A percentile compares a stretch with the other conserved stretches of the same genome.
Conservation (phyloP, 1,284 basidiomycete genomes). For the Malassezia globosa region DNA sequence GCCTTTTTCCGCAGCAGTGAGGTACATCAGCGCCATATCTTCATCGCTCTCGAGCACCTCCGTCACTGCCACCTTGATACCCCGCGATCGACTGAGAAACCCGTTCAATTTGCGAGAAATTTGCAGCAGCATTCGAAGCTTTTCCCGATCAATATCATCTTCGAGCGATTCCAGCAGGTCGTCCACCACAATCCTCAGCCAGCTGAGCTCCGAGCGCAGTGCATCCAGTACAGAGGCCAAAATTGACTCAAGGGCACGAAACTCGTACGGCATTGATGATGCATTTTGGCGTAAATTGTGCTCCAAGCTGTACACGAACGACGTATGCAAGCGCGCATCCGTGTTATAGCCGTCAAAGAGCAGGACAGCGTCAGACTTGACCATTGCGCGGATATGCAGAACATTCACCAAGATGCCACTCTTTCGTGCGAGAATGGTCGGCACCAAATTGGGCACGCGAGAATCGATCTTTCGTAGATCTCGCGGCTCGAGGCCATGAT, state of each 20-base stretch:
- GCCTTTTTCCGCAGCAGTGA: slow-evolving; percentile 46
- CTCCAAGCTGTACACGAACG: slow-evolving; percentile 40
- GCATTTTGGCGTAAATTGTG: slow-evolving; percentile 24
- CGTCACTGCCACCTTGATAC: slow-evolving; percentile 27
- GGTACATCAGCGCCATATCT: slow-evolving; percentile 68
- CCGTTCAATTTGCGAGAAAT: slow-evolving; percentile 31
- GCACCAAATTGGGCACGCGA: slow-evolving; percentile 80
- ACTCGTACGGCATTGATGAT: slow-evolving; percentile 34
- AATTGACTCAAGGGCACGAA: slow-evolving; percentile 38
- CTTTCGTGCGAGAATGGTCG: slow-evolving; percentile 74
- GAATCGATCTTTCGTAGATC: slow-evolving; percentile 95
- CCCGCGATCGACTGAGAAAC: slow-evolving; percentile 26
- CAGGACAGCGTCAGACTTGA: slow-evolving; percentile 82
- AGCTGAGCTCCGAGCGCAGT: slow-evolving; percentile 30
- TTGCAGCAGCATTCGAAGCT: slow-evolving; percentile 30
- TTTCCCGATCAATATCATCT: slow-evolving; percentile 38
- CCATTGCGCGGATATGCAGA: slow-evolving; percentile 80
- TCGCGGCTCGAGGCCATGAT: slow-evolving; percentile 80
- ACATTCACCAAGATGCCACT: slow-evolving; percentile 76
- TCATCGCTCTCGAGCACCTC: slow-evolving; percentile 51
- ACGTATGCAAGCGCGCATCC: slow-evolving; percentile 28
- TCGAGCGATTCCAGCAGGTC: slow-evolving; percentile 29
- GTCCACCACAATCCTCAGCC: slow-evolving; percentile 25
- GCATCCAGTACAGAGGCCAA: slow-evolving; percentile 35
- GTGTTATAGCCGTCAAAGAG: slow-evolving; percentile 60